phyloP scores from a whole-genome alignment of 2,329 filamentous ascomycete species.

The Coniochaeta sp. region DNA sequence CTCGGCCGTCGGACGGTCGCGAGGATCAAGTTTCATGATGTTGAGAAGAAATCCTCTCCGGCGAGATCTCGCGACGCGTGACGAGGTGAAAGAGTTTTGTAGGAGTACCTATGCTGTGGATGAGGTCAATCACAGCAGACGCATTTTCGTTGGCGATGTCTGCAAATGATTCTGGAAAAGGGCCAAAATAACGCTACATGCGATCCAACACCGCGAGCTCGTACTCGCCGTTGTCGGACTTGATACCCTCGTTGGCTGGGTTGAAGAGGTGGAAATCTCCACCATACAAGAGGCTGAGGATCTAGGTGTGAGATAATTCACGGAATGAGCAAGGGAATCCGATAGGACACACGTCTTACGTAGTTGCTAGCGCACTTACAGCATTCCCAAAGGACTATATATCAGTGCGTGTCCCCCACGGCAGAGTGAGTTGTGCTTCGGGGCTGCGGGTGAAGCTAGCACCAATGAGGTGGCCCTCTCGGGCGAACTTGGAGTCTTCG shows the following conservation, averaged over 20 bases:
- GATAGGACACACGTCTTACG: no score
- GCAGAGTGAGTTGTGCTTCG: slow-evolving; percentile 15
- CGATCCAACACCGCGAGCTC: slow-evolving; percentile 16
- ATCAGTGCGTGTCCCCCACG: slow-evolving; percentile 16
- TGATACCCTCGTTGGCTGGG: slow-evolving; percentile 6
- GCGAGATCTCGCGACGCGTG: slow-evolving; percentile 12
- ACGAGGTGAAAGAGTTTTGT: slow-evolving; percentile 13
- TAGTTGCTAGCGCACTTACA: no score
- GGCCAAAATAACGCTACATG: slow-evolving; percentile 16
- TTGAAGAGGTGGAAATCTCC: slow-evolving; percentile 17
- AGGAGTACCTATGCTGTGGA: slow-evolving; percentile 12
- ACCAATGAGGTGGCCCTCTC: slow-evolving; percentile 15
- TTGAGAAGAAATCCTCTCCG: slow-evolving; percentile 14
- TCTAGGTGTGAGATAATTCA: background rate
- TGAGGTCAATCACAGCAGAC: slow-evolving; percentile 10
- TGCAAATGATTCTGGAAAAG: slow-evolving; percentile 10
- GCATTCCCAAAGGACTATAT: slow-evolving; percentile 20
- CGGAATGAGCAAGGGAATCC: no score
- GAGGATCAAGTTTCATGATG: slow-evolving; percentile 19
- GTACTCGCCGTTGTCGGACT: slow-evolving; percentile 11
- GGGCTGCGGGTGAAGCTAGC: slow-evolving; percentile 15
- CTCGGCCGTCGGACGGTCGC: slow-evolving; percentile 17
- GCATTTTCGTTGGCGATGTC: slow-evolving; percentile 12
- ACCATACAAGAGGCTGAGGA: slow-evolving; percentile 17
- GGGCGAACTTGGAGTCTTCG: slow-evolving; percentile 13